phyloP scores from a whole-genome alignment of 306 rosid genomes.

The Malus orientalis region DNA sequence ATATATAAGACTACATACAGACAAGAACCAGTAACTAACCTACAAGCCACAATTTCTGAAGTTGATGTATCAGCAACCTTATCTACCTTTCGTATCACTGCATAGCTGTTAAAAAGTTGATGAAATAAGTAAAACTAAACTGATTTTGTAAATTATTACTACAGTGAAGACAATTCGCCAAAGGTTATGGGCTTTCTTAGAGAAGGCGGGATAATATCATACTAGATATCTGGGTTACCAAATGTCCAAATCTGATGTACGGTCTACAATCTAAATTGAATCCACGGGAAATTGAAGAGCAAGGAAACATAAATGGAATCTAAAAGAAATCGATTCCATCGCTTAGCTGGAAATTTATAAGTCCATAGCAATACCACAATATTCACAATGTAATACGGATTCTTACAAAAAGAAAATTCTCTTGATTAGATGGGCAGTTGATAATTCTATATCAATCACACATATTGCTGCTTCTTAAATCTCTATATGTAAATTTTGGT shows the following conservation, averaged over 20 bases:
- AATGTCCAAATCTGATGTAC: neutral
- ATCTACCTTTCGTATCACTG: conserved; percentile 64
- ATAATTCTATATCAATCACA: neutral
- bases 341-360: neutral
- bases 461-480: neutral
- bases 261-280: neutral
- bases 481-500: neutral
- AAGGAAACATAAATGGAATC: neutral
- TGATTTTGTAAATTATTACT: conserved; percentile 3
- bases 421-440: neutral
- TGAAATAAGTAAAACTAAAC: neutral
- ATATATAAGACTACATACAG: neutral
- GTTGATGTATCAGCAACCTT: conserved; percentile 53
- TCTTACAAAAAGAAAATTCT: neutral
- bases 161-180: neutral
- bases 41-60: conserved; percentile 56
- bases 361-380: neutral
- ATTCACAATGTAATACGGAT: neutral
- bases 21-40: conserved; percentile 40
- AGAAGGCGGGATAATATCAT: neutral
- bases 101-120: conserved; percentile 50
- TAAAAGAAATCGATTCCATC: neutral
- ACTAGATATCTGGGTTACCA: neutral
- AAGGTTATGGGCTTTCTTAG: no score
- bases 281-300: neutral